These are phyloP conservation scores for Brassica hybrid DNA, from an alignment of 441 rosid genomes.

Conservation along the genomic window DNA sequence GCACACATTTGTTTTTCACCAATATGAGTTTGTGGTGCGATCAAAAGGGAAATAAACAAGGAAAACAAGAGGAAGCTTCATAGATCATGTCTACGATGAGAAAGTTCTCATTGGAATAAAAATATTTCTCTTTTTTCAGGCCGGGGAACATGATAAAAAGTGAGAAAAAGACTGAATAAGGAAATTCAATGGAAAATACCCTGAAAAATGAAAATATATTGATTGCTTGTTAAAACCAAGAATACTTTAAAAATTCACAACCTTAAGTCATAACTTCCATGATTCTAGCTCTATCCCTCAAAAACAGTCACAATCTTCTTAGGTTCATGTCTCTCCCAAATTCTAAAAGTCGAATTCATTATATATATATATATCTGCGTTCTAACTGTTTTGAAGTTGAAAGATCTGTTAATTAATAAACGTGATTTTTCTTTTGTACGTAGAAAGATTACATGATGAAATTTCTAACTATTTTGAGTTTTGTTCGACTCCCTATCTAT, in stretches of 20 bases:
- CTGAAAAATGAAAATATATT: background rate
- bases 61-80: background rate
- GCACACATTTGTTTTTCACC: background rate
- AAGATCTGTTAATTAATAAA: background rate
- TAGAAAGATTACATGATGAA: background rate
- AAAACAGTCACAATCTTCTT: background rate
- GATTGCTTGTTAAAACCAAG: background rate
- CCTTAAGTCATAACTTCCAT: background rate
- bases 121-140: background rate
- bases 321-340: background rate
- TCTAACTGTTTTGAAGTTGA: background rate
- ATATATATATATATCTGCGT: background rate
- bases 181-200: slow-evolving; percentile 2
- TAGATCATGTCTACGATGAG: background rate
- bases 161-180: background rate
- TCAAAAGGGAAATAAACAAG: slow-evolving; percentile 4
- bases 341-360: background rate
- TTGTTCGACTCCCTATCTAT: no score
- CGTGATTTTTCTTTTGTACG: background rate
- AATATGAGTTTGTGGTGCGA: slow-evolving; percentile 3
- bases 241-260: background rate
- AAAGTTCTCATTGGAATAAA: background rate
- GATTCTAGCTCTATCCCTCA: background rate
- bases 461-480: background rate
- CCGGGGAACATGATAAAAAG: slow-evolving; percentile 2